Evolutionary conservation across 2,329 filamentous ascomycete species (phyloP), one percentile per base, ranked within the genome.

Genomic region (Colletotrichum phormii): DNA sequence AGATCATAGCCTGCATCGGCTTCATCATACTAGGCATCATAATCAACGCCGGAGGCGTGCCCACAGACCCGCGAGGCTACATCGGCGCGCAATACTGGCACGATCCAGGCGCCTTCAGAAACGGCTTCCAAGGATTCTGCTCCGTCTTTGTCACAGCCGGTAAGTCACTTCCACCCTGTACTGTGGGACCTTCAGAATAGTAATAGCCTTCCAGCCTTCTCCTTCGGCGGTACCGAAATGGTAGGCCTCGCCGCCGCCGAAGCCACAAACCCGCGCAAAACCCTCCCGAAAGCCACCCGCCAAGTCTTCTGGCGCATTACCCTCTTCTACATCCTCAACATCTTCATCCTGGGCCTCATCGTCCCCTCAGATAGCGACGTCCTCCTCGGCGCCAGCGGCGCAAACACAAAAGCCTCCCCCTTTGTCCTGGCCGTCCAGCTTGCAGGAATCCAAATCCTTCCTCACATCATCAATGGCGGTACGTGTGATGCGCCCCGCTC

Each of bases 391-490:
- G 67, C 72, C 35, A 79, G 80, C 0, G 82, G 83, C 18, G 80
- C 82, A 65, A 83, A 86, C 78, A 85, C 84, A 64, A 83, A 82
- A 75, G 82, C 79, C 29, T 87, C 86, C 7, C 87, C 88, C 4
- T 89, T 89, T 76, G 85, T 87, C 31, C 80, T 89, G 46, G 87
- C 86, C 60, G 87, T 88, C 75, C 76, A 84, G 74, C 82, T 87
- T 61, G 86, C 87, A 37, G 84, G 85, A n/a, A 87, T 89, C 79
- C 80, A 83, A 49, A 85, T 82, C 18, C 81, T 88, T 11, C 86
- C 86, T 0, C 86, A 84, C 60, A 85, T 89, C 74, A 86, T 89
- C 80, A 89, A 89, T 77, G 86, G 82, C 4, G 42, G 42, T 49
- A 49, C 42, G 42, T 49, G n/a, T n/a, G n/a, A n/a, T n/a, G n/a